These are phyloP conservation scores for Cutaneotrichosporon cyanovorans DNA, from an alignment of 1,284 basidiomycete species.

Conservation along the genomic window DNA sequence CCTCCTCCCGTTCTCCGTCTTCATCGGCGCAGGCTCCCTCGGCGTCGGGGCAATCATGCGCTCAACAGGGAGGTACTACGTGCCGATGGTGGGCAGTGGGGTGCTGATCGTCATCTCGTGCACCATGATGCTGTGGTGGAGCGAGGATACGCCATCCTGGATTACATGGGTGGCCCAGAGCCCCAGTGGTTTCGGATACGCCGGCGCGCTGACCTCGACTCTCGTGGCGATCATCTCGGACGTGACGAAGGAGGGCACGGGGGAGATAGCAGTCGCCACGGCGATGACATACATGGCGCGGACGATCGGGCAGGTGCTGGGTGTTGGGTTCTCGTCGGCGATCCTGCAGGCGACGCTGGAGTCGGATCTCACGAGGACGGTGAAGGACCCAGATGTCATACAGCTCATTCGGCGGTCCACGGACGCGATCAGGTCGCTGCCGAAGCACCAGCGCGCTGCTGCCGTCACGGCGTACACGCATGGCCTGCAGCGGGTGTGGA, in stretches of 20 bases:
- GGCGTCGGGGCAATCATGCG: conserved; percentile 81
- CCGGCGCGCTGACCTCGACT: conserved; percentile 31
- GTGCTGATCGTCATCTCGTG: conserved; percentile 21
- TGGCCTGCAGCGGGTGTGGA: conserved; percentile 75
- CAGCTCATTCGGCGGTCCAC: conserved; percentile 65
- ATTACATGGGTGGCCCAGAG: conserved; percentile 30
- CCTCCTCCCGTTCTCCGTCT: conserved; percentile 57
- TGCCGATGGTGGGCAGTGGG: conserved; percentile 41
- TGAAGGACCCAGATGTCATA: conserved; percentile 59
- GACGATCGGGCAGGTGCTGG: conserved; percentile 84
- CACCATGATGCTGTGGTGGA: conserved; percentile 26
- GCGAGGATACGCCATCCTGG: conserved; percentile 49
- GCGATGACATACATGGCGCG: conserved; percentile 84
- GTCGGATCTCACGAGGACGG: conserved; percentile 58
- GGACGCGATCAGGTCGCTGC: conserved; percentile 64
- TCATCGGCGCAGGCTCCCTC: conserved; percentile 72
- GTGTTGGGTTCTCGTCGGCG: conserved; percentile 72
- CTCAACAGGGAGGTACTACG: conserved; percentile 69
- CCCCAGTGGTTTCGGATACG: conserved; percentile 35
- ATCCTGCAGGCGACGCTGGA: conserved; percentile 68
- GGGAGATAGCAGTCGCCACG: conserved; percentile 59
- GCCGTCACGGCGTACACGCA: conserved; percentile 76
- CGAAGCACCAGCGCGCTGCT: conserved; percentile 54
- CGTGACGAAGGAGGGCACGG: conserved; percentile 27
- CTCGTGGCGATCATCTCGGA: conserved; percentile 37